Evolutionary conservation across 352 stramenopile species (phyloP).

Genomic region (Elongisporangium anandrum): DNA sequence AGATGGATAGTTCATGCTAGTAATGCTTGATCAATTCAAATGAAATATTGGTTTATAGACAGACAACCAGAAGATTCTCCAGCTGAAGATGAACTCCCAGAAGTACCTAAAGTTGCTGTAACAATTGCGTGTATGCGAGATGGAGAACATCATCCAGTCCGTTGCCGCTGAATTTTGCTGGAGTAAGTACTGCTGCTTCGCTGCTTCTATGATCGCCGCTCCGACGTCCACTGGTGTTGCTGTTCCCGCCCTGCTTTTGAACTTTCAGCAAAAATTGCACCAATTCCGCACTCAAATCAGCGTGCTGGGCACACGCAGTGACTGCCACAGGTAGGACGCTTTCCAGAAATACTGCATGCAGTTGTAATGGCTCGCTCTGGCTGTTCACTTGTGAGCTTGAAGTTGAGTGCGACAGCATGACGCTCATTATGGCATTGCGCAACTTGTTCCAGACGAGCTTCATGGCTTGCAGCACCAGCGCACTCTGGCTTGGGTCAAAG

Average conservation of each 20-base stretch:
- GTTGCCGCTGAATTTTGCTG: constrained; percentile 11
- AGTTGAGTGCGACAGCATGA: constrained; percentile 3
- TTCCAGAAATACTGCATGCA: constrained; percentile 30
- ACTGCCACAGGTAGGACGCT: constrained; percentile 45
- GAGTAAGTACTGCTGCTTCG: not conserved
- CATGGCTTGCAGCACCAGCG: constrained; percentile 39
- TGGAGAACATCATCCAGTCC: constrained; percentile 27
- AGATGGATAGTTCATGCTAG: not conserved
- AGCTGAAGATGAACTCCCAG: not conserved
- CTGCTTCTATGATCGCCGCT: constrained; percentile 8
- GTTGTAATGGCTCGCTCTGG: constrained; percentile 4
- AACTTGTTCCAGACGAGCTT: constrained; percentile 61
- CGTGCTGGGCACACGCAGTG: constrained; percentile 37
- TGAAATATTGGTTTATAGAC: not conserved
- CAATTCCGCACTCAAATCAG: constrained; percentile 50
- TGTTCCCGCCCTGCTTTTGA: constrained; percentile 41
- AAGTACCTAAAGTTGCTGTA: constrained; percentile 26
- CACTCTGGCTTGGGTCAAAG: constrained; percentile 29
- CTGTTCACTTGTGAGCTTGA: constrained; percentile 5
- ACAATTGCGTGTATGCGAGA: constrained; percentile 26
- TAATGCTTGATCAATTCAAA: not conserved
- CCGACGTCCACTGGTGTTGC: constrained; percentile 12
- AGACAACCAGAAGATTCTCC: not conserved
- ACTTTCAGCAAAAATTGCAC: constrained; percentile 67
- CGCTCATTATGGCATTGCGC: constrained; percentile 17